Evolutionary conservation across 2,329 filamentous ascomycete species (phyloP), one percentile per base, ranked within the genome.

Genomic region (Ophiostoma australiae): DNA sequence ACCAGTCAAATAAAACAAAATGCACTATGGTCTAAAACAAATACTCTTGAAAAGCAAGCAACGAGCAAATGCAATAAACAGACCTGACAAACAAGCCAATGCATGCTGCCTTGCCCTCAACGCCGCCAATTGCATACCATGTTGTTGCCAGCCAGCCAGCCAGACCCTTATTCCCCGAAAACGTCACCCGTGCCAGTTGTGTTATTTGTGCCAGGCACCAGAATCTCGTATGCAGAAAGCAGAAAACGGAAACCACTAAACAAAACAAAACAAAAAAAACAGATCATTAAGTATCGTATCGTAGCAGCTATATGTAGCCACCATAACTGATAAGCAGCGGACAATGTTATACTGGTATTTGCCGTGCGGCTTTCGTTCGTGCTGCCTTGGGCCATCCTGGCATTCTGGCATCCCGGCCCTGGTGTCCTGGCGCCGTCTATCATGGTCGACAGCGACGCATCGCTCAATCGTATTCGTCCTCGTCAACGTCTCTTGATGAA

Each of bases 391-490:
- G 17, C 17, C 44, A 5, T 48, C 44, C 44, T n/a, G n/a, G n/a
- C n/a, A n/a, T n/a, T n/a, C n/a, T 48, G 11, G 11, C 44, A 5
- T 48, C 44, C 17, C 44, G 17, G 44, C 7, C 15, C 44, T 48
- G 44, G 44, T 44, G 15, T 44, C 44, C 17, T 48, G 44, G 15
- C 20, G 17, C n/a, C 52, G 3, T 41, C 52, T 31, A 7, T 5
- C n/a, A 58, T 11, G 4, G 52, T 58, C n/a, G n/a, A 17, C 44
- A 48, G 52, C 63, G 20, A 10, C 23, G 23, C 58, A 11, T 39
- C 23, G 15, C 63, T 31, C 65, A 67, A 75, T 84, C 78, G 73
- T 87, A 85, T 69, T 87, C 85, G 58, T 84, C 80, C 27, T 74
- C 72, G 48, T 73, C 67, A 15, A 71, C 33, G 52, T 70, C 70